A percentile compares a stretch with the other conserved stretches of the same genome.
These are phyloP conservation scores for Talaromyces sp. DNA, from an alignment of 2,329 filamentous ascomycete species.

Conservation along the genomic window DNA sequence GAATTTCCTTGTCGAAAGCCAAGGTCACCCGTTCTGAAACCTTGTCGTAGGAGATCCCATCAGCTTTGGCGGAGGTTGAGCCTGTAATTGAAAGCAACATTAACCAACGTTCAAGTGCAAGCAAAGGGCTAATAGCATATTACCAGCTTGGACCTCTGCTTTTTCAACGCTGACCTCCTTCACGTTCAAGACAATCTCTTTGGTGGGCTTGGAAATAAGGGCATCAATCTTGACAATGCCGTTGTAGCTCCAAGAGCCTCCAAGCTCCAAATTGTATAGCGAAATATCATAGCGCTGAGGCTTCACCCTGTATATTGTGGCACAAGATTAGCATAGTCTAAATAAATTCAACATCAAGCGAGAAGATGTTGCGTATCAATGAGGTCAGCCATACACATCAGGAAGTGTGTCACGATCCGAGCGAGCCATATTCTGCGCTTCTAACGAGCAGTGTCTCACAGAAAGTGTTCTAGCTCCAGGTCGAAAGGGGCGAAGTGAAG, in stretches of 20 bases:
- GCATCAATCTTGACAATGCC: slow-evolving; percentile 78
- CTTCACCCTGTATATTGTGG: slow-evolving; percentile 57
- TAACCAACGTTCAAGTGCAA: background rate
- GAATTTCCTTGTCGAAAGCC: slow-evolving; percentile 68
- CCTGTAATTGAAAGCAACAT: slow-evolving; percentile 22
- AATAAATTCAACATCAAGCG: background rate
- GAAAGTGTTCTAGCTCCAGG: slow-evolving; percentile 21
- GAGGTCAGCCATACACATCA: slow-evolving; percentile 36
- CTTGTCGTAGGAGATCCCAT: slow-evolving; percentile 72
- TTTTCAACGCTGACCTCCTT: slow-evolving; percentile 75
- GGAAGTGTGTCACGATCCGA: slow-evolving; percentile 47
- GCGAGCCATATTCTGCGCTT: slow-evolving; percentile 42
- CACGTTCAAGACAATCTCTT: slow-evolving; percentile 77
- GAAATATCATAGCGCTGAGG: slow-evolving; percentile 82
- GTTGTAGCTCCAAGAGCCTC: slow-evolving; percentile 74
- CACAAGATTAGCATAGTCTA: background rate
- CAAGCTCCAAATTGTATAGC: slow-evolving; percentile 71
- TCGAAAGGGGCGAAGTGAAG: slow-evolving; percentile 18
- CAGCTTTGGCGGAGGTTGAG: slow-evolving; percentile 47
- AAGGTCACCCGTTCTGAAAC: slow-evolving; percentile 80
- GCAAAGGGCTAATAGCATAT: slow-evolving; percentile 23
- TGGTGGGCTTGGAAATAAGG: slow-evolving; percentile 67
- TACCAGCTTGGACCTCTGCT: slow-evolving; percentile 41
- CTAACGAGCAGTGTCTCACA: slow-evolving; percentile 38
- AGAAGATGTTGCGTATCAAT: background rate